Base-by-base conservation (phyloP, 495 filamentous ascomycete genomes). In the Aspergillus wentii region DNA sequence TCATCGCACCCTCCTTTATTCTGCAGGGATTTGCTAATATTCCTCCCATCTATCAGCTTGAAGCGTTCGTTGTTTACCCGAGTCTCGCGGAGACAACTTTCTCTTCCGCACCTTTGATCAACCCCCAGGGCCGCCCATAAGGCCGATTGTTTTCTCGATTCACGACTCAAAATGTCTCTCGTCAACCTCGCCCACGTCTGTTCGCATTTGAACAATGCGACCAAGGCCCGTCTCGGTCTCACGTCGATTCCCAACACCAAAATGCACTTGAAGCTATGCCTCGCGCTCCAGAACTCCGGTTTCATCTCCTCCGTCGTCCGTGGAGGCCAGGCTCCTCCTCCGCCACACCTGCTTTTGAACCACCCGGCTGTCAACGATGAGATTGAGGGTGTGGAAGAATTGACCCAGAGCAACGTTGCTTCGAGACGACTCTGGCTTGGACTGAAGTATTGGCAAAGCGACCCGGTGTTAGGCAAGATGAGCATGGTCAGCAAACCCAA, bases 161-260 rank as follows among this genome's bases (percentile, higher is more conserved):
- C 31, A 48, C 35, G n/a, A 32, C 29, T 39, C 51, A 63, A 48
- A 33, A 97, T 97, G 92, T 94, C 88, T 55, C 81, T 98, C 68
- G 72, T 79, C 54, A 78, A 79, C 61, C 76, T 97, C 50, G 66
- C 79, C 35, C 62, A 91, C 72, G 76, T 88, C 52, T 94, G 86
- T 68, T 87, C 88, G 35, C 92, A 97, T 72, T 75, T 98, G 25
- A 88, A 95, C 68, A 98, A 98, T 71, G 86, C 85, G 52, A 82
- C 85, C 33, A 82, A 82, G 56, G 90, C 86, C 5, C 84, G 84
- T 1, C 79, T 98, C 3, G 86, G 85, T 40, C 73, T 94, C 3
- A 96, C 94, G 27, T 92, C 88, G 5, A 74, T 97, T 35, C 86
- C 86, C 29, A 79, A 79, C 63, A 82, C 78, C 22, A 89, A 88